Evolutionary conservation across 2,329 filamentous ascomycete species (phyloP).

Genomic region (Fusarium luffae): DNA sequence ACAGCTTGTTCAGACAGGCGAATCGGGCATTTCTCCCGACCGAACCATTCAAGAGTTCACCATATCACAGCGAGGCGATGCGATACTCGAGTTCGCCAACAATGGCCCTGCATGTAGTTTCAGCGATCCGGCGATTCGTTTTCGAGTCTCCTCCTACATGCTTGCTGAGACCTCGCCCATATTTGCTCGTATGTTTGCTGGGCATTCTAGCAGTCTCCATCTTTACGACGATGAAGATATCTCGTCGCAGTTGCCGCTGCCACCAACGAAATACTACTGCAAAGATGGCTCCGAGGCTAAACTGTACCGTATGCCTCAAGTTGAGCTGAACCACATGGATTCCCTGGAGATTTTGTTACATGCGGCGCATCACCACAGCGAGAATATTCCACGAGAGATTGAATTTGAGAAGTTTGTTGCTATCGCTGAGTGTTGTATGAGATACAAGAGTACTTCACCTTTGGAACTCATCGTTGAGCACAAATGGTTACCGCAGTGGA

Average conservation of each 20-base stretch:
- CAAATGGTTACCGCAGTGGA: constrained; percentile 64
- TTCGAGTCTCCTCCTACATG: constrained; percentile 63
- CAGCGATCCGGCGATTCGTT: constrained; percentile 57
- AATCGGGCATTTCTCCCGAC: constrained; percentile 55
- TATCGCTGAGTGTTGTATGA: constrained; percentile 61
- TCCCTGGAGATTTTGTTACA: constrained; percentile 61
- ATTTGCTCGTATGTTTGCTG: constrained; percentile 61
- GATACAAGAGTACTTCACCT: constrained; percentile 63
- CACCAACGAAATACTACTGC: constrained; percentile 52
- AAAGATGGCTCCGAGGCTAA: constrained; percentile 58
- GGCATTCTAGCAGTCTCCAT: constrained; percentile 45
- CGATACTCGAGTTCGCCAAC: constrained; percentile 64
- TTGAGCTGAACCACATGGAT: constrained; percentile 56
- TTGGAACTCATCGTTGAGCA: constrained; percentile 63
- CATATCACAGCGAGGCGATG: constrained; percentile 60
- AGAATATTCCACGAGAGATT: constrained; percentile 59
- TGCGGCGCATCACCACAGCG: constrained; percentile 63
- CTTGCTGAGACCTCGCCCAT: constrained; percentile 63
- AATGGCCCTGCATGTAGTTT: constrained; percentile 46
- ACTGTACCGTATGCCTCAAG: constrained; percentile 65
- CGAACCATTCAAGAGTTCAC: constrained; percentile 55
- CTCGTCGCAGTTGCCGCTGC: constrained; percentile 49
- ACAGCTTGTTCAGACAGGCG: constrained; percentile 54
- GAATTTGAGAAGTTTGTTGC: constrained; percentile 62
- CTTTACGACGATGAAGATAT: constrained; percentile 54